Conservation (phyloP, 495 filamentous ascomycete genomes). For the Aspergillus heteromorphus region DNA sequence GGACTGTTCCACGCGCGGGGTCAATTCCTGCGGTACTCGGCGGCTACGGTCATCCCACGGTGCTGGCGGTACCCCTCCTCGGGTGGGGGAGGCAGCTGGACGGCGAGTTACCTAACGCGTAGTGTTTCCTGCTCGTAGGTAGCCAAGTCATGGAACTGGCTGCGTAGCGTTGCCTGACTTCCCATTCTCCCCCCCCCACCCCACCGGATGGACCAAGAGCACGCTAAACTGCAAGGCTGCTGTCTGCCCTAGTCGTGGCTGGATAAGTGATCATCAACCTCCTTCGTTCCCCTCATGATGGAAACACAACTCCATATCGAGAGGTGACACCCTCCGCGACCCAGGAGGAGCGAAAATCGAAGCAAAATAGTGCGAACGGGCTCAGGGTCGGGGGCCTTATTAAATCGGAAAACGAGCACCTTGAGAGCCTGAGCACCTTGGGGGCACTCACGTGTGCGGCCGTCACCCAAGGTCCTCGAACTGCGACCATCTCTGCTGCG, state of each 20-base stretch:
- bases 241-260: background rate
- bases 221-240: background rate
- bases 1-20: background rate
- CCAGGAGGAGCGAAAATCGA: background rate
- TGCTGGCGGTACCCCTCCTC: background rate
- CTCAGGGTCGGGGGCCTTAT: background rate
- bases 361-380: background rate
- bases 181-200: background rate
- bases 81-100: background rate
- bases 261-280: background rate
- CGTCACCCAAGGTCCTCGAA: conserved; percentile 1
- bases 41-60: background rate
- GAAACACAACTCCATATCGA: background rate
- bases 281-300: background rate
- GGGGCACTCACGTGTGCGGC: background rate
- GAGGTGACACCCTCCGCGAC: background rate
- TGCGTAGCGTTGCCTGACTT: background rate
- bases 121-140: background rate
- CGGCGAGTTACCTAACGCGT: background rate
- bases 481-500: background rate
- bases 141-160: background rate
- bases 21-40: background rate
- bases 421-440: conserved; percentile 3
- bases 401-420: background rate
- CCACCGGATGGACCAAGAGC: background rate